A percentile compares a stretch with the other conserved stretches of the same genome.
phyloP scores from a whole-genome alignment of 441 rosid species.

The Populus hybrid region DNA sequence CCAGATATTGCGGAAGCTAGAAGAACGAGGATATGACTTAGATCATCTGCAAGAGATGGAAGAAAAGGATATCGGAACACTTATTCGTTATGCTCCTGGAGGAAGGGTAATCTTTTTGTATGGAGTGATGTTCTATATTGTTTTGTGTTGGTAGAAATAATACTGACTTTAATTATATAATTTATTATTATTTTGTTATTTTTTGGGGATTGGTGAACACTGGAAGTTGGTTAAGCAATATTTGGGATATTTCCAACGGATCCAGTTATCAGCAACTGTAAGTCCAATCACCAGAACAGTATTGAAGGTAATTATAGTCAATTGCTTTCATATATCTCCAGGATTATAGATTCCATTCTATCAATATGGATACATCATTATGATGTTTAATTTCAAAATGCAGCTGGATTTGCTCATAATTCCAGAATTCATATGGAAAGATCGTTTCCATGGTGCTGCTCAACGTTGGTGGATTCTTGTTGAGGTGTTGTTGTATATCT shows the following conservation, averaged over 20 bases:
- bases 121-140: neutral
- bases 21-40: slow-evolving; percentile 86
- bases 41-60: slow-evolving; percentile 94
- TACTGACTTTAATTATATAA: slow-evolving; percentile 3
- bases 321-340: slow-evolving; percentile 8
- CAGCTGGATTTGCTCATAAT: slow-evolving; percentile 91
- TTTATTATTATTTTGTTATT: slow-evolving; percentile 14
- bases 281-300: slow-evolving; percentile 99
- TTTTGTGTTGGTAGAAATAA: slow-evolving; percentile 11
- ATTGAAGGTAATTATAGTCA: slow-evolving; percentile 62
- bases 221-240: slow-evolving; percentile 87
- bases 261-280: slow-evolving; percentile 82
- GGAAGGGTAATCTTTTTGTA: slow-evolving; percentile 64
- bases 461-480: slow-evolving; percentile 99
- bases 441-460: slow-evolving; percentile 89
- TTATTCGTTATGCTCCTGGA: slow-evolving; percentile 93
- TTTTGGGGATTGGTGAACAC: slow-evolving; percentile 4
- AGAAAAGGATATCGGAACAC: slow-evolving; percentile 92
- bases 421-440: slow-evolving; percentile 93
- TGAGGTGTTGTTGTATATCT: slow-evolving; percentile 49
- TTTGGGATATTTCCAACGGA: slow-evolving; percentile 81
- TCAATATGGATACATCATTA: slow-evolving; percentile 1
- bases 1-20: slow-evolving; percentile 95
- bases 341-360: slow-evolving; percentile 9
- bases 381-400: slow-evolving; percentile 20